A percentile compares a stretch with the other conserved stretches of the same genome.
These are phyloP conservation scores for Physocladia obscura DNA, from an alignment of 192 early-diverging fungal genomes.

Conservation along the genomic window DNA sequence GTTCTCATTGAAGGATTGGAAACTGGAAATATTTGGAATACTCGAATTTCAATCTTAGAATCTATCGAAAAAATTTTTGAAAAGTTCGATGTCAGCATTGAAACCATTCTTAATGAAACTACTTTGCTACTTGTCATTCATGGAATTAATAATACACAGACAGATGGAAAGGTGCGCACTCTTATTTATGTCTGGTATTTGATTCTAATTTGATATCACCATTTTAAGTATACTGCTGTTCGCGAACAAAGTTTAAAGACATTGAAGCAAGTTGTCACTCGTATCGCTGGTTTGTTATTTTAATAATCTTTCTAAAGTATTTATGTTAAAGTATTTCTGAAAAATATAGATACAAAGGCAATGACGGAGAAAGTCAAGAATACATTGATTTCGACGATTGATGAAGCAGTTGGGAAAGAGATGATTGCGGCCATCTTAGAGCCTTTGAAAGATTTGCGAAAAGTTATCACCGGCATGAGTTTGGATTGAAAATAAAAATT, in stretches of 20 bases:
- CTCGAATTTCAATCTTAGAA: conserved; percentile 70
- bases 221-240: conserved; percentile 39
- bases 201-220: background rate
- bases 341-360: conserved; percentile 11
- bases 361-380: background rate
- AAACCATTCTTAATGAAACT: background rate
- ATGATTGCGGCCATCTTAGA: conserved; percentile 16
- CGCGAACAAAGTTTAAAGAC: conserved; percentile 28
- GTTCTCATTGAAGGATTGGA: conserved; percentile 54
- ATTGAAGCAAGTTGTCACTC: conserved; percentile 19
- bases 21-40: conserved; percentile 78
- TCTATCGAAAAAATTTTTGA: conserved; percentile 59
- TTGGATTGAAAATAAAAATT: conserved; percentile 17
- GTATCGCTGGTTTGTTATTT: conserved; percentile 11
- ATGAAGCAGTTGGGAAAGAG: conserved; percentile 27
- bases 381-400: conserved; percentile 4
- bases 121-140: conserved; percentile 8
- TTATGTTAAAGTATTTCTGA: background rate
- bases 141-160: conserved; percentile 4
- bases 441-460: conserved; percentile 30
- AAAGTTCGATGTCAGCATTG: conserved; percentile 16
- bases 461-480: conserved; percentile 28
- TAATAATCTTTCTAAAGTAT: too few relatives aligned
- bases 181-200: background rate
- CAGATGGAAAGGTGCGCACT: conserved; percentile 39